Evolutionary conservation across 1,284 basidiomycete genomes (phyloP), one percentile per base, ranked within the genome.

Genomic region (Phlebopus sp.): DNA sequence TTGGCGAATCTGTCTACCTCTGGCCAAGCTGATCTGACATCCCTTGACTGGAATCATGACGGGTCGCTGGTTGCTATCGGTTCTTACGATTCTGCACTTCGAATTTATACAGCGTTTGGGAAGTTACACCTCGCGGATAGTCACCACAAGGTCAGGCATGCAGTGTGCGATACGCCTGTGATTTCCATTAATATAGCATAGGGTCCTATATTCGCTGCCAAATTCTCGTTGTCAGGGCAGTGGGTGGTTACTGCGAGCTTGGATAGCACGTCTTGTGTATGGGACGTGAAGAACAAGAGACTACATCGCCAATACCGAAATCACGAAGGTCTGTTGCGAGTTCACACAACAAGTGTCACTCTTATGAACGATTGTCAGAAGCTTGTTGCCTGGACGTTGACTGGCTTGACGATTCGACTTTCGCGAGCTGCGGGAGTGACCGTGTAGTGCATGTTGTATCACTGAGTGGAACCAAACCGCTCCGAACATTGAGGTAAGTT

Each of bases 371-470:
- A 25, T 42, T 41, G 51, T 55, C 48, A 53, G 53, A 59, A 54
- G 87, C 84, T 61, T 87, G 85, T 57, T 88, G 88, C 62, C 66
- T 92, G 59, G 90, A 92, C 58, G 77, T 87, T 14, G 88, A 88
- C 50, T 92, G 90, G 90, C 58, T 92, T 29, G 78, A 81, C 47
- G 82, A 89, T 17, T 72, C 76, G 17, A 79, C 76, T 5, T 92
- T 91, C 56, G 85, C 81, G 13, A 86, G 78, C 36, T 86, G 84
- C 57, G 86, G 86, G 25, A 83, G 86, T 23, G 89, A 92, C 63
- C 71, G 71, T 35, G 59, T 73, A n/a, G 77, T 88, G 31, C 73
- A 81, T 42, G 73, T 89, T 8, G 74, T 83, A 67, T 73, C 75
- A 39, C 59, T 88, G 23, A 72, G 76, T 39, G 68, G 72, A 37